These are phyloP conservation scores for Zizania palustris DNA, from an alignment of 202 grass and related monocot genomes.

Conservation along the genomic window DNA sequence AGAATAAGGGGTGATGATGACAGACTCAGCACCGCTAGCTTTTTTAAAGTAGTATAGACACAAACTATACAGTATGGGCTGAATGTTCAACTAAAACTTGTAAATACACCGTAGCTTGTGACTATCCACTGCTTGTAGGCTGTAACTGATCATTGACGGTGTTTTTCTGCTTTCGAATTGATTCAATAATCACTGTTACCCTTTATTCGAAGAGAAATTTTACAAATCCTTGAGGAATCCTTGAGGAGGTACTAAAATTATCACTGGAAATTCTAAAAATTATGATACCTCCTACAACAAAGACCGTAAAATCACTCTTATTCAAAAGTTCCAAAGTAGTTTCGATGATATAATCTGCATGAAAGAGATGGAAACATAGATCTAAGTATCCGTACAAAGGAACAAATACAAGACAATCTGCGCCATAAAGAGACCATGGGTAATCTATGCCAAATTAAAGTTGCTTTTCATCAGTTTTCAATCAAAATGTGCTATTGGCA, in stretches of 20 bases:
- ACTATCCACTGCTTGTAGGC: background rate
- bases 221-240: no score
- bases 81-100: background rate
- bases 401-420: conserved; percentile 36
- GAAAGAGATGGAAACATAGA: conserved; percentile 7
- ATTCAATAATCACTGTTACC: background rate
- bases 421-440: background rate
- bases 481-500: conserved; percentile 40
- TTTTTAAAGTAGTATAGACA: no score
- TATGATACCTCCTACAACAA: no score
- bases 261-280: no score
- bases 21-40: no score
- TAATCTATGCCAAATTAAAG: conserved; percentile 49
- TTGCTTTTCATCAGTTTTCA: conserved; percentile 18
- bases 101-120: background rate
- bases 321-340: background rate
- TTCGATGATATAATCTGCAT: background rate
- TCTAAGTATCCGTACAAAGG: conserved; percentile 33
- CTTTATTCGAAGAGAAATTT: background rate
- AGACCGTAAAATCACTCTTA: no score
- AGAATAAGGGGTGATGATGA: no score
- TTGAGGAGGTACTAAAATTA: no score
- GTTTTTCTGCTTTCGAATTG: background rate
- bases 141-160: background rate
- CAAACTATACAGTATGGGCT: background rate